Evolutionary conservation across 1,284 basidiomycete genomes (phyloP).

Genomic region (Malassezia nana): DNA sequence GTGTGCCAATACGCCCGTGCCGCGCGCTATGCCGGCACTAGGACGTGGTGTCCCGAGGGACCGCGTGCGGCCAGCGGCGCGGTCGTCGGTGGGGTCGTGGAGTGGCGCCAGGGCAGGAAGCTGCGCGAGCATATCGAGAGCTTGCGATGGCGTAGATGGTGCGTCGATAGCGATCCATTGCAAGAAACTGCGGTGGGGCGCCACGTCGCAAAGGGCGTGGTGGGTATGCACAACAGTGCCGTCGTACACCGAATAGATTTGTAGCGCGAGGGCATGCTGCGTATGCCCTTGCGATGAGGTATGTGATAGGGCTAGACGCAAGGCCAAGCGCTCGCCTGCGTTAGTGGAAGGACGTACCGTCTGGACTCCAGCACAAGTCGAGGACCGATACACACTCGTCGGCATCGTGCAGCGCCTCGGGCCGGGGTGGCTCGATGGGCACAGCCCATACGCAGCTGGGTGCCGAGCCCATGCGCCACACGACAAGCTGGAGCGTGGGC

Average conservation of each 20-base stretch:
- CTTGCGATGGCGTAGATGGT: background rate
- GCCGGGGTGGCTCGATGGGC: background rate
- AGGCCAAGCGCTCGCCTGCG: constrained; percentile 11
- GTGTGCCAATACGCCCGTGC: constrained; percentile 3
- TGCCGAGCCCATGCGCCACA: constrained; percentile 1
- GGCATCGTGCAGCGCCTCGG: background rate
- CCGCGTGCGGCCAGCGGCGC: too few species aligned
- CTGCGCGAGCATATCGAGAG: constrained; percentile 4
- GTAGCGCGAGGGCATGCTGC: background rate
- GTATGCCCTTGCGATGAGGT: background rate
- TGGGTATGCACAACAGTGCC: constrained; percentile 6
- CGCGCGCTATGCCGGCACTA: background rate
- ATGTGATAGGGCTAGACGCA: background rate
- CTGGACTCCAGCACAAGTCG: constrained; percentile 10
- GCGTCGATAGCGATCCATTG: background rate
- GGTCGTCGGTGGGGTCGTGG: background rate
- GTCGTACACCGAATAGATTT: constrained; percentile 10
- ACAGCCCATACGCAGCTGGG: constrained; percentile 13
- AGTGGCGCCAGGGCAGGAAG: constrained; percentile 7
- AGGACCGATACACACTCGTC: constrained; percentile 1
- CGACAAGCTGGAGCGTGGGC: constrained; percentile 1
- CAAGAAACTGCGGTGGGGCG: background rate
- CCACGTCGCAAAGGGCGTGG: background rate
- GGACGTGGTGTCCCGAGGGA: background rate
- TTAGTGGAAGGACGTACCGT: constrained; percentile 7